Conservation (phyloP, 805 yeast genomes). For the Cyberlindnera nakhonratchasimensis region DNA sequence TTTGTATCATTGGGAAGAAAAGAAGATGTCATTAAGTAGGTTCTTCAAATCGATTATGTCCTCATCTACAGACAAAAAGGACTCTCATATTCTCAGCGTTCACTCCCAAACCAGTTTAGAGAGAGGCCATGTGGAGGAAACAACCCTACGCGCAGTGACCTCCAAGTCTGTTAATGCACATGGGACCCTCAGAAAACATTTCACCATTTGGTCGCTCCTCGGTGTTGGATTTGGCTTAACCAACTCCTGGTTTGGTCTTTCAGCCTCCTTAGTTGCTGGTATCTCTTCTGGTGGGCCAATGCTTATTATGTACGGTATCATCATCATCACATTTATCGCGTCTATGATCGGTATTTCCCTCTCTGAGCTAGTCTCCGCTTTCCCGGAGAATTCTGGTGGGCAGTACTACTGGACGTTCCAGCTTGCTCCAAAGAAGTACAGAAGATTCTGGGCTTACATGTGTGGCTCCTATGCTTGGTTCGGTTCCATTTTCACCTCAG, state of each 20-base stretch:
- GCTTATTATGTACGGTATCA: slow-evolving; percentile 52
- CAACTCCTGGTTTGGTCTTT: slow-evolving; percentile 59
- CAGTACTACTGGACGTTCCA: slow-evolving; percentile 58
- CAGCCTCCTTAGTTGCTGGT: slow-evolving; percentile 53
- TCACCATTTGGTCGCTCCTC: slow-evolving; percentile 44
- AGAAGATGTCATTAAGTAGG: slow-evolving; percentile 5
- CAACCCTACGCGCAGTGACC: slow-evolving; percentile 7
- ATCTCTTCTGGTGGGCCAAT: slow-evolving; percentile 57
- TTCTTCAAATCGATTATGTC: slow-evolving; percentile 10
- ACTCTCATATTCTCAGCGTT: slow-evolving; percentile 1
- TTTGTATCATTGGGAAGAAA: background rate
- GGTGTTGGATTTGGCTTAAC: slow-evolving; percentile 62
- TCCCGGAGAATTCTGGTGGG: slow-evolving; percentile 54
- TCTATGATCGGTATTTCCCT: slow-evolving; percentile 46
- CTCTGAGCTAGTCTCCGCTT: slow-evolving; percentile 50
- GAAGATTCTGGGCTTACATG: slow-evolving; percentile 43
- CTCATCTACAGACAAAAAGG: slow-evolving; percentile 8
- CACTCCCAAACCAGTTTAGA: slow-evolving; percentile 7
- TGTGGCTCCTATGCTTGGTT: slow-evolving; percentile 64
- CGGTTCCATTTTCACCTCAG: slow-evolving; percentile 59
- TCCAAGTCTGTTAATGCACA: slow-evolving; percentile 11
- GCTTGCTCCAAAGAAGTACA: slow-evolving; percentile 42
- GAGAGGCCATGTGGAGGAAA: slow-evolving; percentile 16
- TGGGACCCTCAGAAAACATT: slow-evolving; percentile 28
- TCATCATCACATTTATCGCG: slow-evolving; percentile 47